These are phyloP conservation scores for Aspergillus flavus DNA, from an alignment of 2,329 filamentous ascomycete species.

Conservation along the genomic window DNA sequence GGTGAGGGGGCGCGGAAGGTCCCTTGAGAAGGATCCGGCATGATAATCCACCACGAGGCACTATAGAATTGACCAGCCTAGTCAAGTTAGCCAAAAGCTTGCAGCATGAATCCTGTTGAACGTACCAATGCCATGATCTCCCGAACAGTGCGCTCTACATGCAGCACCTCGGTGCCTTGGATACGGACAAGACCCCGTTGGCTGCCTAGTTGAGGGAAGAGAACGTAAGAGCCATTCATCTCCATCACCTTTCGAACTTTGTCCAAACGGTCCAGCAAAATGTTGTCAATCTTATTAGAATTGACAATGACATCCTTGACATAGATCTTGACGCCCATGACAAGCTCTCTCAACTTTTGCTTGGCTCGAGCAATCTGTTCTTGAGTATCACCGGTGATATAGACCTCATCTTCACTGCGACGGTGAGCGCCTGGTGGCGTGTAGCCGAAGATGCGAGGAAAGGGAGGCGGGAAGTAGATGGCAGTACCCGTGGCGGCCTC, in stretches of 20 bases:
- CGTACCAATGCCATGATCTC: constrained; percentile 92
- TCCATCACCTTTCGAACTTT: constrained; percentile 99
- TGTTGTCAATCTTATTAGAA: constrained; percentile 90
- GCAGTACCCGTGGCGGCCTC: constrained; percentile 94
- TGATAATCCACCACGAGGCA: constrained; percentile 91
- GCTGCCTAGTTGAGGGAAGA: constrained; percentile 85
- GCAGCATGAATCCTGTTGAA: constrained; percentile 16
- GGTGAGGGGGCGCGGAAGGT: constrained; percentile 62
- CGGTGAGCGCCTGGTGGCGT: constrained; percentile 78
- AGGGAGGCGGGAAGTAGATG: constrained; percentile 96
- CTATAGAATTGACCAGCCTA: constrained; percentile 97
- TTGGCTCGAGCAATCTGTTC: constrained; percentile 88
- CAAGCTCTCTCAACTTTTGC: constrained; percentile 84
- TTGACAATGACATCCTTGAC: constrained; percentile 92
- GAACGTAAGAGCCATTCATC: constrained; percentile 90
- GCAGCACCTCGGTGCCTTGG: constrained; percentile 88
- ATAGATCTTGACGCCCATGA: constrained; percentile 76
- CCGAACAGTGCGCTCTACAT: constrained; percentile 90
- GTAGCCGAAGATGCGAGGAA: constrained; percentile 89
- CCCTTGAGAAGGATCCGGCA: constrained; percentile 66
- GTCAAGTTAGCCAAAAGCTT: constrained; percentile 6
- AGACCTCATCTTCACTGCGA: constrained; percentile 85
- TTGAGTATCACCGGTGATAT: constrained; percentile 86
- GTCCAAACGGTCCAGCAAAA: constrained; percentile 85
- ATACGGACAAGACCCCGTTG: constrained; percentile 84